These are phyloP conservation scores for Pseudisothecium myosuroides DNA, from an alignment of 225 moss, liverwort and hornwort species.

Conservation along the genomic window DNA sequence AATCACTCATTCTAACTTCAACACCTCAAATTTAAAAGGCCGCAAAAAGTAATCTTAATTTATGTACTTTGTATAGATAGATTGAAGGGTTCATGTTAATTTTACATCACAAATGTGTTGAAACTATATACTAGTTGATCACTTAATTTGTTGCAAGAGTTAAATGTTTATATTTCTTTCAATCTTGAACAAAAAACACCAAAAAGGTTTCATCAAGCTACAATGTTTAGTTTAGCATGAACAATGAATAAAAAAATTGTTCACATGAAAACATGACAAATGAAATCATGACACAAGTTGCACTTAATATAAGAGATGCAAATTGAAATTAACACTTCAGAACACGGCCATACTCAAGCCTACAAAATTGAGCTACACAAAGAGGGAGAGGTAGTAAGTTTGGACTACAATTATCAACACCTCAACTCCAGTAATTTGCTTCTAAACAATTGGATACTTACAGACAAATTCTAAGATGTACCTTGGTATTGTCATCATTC, in stretches of 20 bases:
- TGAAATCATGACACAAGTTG: not conserved
- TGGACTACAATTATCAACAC: not conserved
- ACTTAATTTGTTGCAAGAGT: not conserved
- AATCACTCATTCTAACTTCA: not conserved
- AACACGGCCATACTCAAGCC: not conserved
- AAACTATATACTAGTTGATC: not conserved
- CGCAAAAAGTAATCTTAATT: not conserved
- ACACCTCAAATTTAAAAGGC: not conserved
- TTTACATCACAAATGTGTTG: not conserved
- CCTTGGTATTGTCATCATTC: not conserved
- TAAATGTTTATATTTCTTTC: not conserved
- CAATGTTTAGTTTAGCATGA: not conserved
- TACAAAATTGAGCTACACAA: not conserved
- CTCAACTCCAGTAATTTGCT: not conserved
- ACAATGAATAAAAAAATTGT: not conserved
- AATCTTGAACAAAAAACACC: not conserved
- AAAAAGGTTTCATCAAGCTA: not conserved
- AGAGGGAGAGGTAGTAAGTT: not conserved
- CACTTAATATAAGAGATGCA: not conserved
- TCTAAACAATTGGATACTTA: not conserved
- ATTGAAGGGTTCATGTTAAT: not conserved
- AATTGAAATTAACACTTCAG: not conserved
- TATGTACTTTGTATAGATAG: not conserved
- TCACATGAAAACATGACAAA: not conserved
- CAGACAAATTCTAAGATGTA: not conserved